Conservation (phyloP, 257 asterid species). For the Cordia subcordata region DNA sequence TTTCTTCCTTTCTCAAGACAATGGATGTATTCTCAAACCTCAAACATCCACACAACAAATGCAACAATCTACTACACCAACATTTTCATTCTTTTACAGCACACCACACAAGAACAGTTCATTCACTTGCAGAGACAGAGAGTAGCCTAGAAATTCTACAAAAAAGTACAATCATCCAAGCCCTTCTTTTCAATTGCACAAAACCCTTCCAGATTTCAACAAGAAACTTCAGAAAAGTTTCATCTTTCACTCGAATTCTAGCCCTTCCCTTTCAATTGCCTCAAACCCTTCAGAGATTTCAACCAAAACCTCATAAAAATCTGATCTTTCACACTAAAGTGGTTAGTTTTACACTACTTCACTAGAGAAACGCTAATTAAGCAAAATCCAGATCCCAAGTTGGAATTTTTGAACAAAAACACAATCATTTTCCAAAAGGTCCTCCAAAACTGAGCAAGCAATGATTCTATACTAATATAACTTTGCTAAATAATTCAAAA, state of each 20-base stretch:
- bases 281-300: constrained; percentile 5
- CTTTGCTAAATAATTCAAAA: neutral
- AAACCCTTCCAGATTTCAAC: constrained; percentile 6
- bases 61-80: constrained; percentile 2
- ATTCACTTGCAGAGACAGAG: neutral
- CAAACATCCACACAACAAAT: constrained; percentile 22
- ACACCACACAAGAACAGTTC: constrained; percentile 5
- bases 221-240: neutral
- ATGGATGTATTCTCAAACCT: constrained; percentile 14
- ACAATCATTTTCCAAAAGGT: neutral
- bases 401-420: neutral
- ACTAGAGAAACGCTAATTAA: neutral
- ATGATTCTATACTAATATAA: neutral
- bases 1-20: constrained; percentile 6
- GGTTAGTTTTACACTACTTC: too few relatives aligned
- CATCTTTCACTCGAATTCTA: neutral
- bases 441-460: neutral
- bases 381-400: constrained; percentile 2
- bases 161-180: neutral
- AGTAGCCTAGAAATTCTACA: constrained; percentile 7
- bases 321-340: neutral
- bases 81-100: constrained; percentile 8
- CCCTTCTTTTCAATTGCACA: neutral
- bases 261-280: neutral
- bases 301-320: constrained; percentile 4